These are phyloP conservation scores for Beauveria bassiana DNA, from an alignment of 2,329 filamentous ascomycete genomes.

Conservation along the genomic window DNA sequence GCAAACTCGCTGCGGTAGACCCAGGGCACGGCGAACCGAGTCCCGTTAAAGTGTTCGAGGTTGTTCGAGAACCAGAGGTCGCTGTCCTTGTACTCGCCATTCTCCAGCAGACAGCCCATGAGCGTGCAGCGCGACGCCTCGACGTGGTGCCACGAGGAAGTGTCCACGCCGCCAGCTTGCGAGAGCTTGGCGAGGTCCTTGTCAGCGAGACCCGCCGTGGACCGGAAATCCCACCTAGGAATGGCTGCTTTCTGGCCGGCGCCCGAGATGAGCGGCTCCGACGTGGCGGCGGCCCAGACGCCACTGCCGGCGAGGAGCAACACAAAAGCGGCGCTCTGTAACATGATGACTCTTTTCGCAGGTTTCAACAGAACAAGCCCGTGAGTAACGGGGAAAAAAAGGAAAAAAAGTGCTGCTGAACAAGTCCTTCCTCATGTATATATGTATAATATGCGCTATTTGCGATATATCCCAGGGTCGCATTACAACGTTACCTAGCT, in stretches of 20 bases:
- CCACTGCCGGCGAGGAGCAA: slow-evolving; percentile 8
- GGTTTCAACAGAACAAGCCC: not conserved
- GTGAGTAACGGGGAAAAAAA: not conserved
- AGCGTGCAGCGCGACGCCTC: slow-evolving; percentile 41
- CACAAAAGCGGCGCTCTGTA: not conserved
- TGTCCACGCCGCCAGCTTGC: slow-evolving; percentile 33
- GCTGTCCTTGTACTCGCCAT: slow-evolving; percentile 42
- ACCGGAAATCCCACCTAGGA: slow-evolving; percentile 42
- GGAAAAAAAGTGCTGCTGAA: not conserved
- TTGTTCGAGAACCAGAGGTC: slow-evolving; percentile 49
- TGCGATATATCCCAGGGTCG: not conserved
- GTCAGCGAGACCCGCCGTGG: slow-evolving; percentile 26
- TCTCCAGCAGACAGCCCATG: slow-evolving; percentile 49
- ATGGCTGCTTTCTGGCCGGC: slow-evolving; percentile 26
- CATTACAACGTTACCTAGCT: slow-evolving; percentile 8
- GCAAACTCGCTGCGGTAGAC: slow-evolving; percentile 48
- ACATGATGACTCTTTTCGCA: not conserved
- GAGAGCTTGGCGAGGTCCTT: slow-evolving; percentile 33
- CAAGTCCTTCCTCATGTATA: not conserved
- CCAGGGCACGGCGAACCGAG: slow-evolving; percentile 48
- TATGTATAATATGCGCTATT: not conserved
- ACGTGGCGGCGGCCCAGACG: slow-evolving; percentile 6
- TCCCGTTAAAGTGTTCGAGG: slow-evolving; percentile 31
- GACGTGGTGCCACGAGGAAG: slow-evolving; percentile 43
- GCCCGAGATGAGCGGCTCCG: slow-evolving; percentile 16